phyloP scores from a whole-genome alignment of 2,329 filamentous ascomycete genomes.

The Neofusicoccum ribis region DNA sequence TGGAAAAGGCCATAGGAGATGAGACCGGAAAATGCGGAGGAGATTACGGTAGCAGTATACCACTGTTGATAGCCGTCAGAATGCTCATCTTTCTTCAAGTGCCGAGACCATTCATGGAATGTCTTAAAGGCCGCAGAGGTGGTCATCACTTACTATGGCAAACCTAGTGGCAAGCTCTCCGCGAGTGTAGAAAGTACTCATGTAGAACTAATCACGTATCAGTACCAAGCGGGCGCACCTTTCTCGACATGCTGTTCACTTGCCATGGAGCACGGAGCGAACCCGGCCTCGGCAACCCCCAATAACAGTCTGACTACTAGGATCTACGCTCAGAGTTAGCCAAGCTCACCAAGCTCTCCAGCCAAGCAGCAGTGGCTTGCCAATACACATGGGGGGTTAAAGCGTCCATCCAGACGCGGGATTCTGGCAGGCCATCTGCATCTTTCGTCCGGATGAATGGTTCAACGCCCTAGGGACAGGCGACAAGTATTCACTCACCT shows the following conservation, averaged over 20 bases:
- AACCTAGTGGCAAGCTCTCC: conserved; percentile 16
- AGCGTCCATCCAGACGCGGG: too few species aligned
- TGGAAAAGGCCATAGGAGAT: conserved; percentile 42
- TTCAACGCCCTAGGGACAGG: neutral
- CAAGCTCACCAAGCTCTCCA: neutral
- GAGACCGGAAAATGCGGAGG: conserved; percentile 13
- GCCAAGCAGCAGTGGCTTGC: neutral
- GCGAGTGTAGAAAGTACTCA: conserved; percentile 18
- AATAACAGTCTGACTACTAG: conserved; percentile 6
- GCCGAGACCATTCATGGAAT: too few species aligned
- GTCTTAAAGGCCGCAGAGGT: too few species aligned
- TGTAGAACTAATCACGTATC: conserved; percentile 3
- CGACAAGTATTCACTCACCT: neutral
- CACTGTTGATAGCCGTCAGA: neutral
- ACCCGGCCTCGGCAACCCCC: conserved; percentile 11
- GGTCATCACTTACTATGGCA: neutral
- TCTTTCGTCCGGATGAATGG: too few species aligned
- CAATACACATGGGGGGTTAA: too few species aligned
- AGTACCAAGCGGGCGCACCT: neutral
- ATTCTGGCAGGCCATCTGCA: too few species aligned
- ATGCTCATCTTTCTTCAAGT: neutral
- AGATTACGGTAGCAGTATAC: conserved; percentile 12
- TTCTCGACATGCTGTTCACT: too few species aligned
- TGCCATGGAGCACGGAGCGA: conserved; percentile 15
- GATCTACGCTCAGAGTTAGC: conserved; percentile 1